Evolutionary conservation across 164 flowering plant genomes (phyloP).

Genomic region (Saururus chinensis): DNA sequence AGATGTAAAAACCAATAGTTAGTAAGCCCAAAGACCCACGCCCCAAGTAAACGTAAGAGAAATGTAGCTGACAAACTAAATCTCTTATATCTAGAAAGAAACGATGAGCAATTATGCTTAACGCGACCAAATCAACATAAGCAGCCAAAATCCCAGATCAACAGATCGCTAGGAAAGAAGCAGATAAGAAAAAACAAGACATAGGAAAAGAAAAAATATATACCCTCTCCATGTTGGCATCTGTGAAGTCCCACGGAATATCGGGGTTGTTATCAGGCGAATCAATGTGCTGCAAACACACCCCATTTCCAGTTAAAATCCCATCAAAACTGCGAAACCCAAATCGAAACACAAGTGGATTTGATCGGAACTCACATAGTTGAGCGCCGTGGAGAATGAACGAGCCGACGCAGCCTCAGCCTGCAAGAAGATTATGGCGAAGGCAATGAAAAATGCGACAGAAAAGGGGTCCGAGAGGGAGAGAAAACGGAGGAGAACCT

Average conservation of each 20-base stretch:
- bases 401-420: conserved; percentile 23
- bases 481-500: too few relatives aligned
- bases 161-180: too few relatives aligned
- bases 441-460: not conserved
- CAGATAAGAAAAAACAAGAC: not conserved
- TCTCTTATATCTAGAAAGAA: too few relatives aligned
- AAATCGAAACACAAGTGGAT: not conserved
- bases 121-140: too few relatives aligned
- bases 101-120: too few relatives aligned
- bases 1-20: too few relatives aligned
- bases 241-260: conserved; percentile 67
- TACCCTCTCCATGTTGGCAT: conserved; percentile 58
- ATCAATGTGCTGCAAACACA: conserved; percentile 59
- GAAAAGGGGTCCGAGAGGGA: not conserved
- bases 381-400: conserved; percentile 83
- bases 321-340: not conserved
- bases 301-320: not conserved
- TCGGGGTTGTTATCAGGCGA: conserved; percentile 84
- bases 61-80: too few relatives aligned
- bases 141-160: not conserved
- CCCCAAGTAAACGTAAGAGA: too few relatives aligned
- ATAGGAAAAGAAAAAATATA: not conserved
- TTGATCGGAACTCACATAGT: conserved; percentile 53
- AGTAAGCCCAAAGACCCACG: too few relatives aligned
- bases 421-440: conserved; percentile 27